Base-by-base conservation (phyloP, 106 monocot species). In the Platanthera zijinensis region DNA sequence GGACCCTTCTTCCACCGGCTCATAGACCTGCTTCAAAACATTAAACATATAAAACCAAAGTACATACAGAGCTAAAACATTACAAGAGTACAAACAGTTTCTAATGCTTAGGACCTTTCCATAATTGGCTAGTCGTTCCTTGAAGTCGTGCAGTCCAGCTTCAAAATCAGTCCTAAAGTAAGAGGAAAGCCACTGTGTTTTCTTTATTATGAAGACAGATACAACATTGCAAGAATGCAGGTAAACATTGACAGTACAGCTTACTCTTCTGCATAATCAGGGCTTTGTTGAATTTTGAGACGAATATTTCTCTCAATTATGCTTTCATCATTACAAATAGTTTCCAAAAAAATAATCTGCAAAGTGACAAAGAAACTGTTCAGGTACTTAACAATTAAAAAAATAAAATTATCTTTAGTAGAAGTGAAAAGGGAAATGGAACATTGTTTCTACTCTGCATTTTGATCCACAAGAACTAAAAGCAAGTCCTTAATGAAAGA, bases 1-100 rank as follows among this genome's bases (percentile, higher is more conserved):
- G 67, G 92, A 99, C 77, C 97, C 97, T 78, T 99, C 97, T 77
- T 99, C 86, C 17, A 99, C 97, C n/a, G 97, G 94, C 81, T 99
- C 97, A 81, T 99, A 99, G 0, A 80, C 94, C 97, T 99, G 67
- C 4, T 74, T 14, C 75, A 77, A 14, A 61, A 61, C 18, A 61
- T 11, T 21, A 50, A 48, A 14, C 59, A 67, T 30, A 50, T 12
- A 50, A 71, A 73, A 30, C 17, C 18, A 28, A 61, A 61, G 21
- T 19, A 6, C 8, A 61, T 61, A 21, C 6, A 61, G 21, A 61
- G 59, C 59, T 1, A 22, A 48, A 47, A 52, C 6, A 1, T 64
- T 52, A 5, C 7, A 70, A 75, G 19, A 59, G 15, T 39, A 12
- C 47, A 72, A 30, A 69, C 75, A 51, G 13, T 57, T 59, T 6